Evolutionary conservation across 208 protist genomes (phyloP).

Genomic region (Trypanosomatidae sp.): DNA sequence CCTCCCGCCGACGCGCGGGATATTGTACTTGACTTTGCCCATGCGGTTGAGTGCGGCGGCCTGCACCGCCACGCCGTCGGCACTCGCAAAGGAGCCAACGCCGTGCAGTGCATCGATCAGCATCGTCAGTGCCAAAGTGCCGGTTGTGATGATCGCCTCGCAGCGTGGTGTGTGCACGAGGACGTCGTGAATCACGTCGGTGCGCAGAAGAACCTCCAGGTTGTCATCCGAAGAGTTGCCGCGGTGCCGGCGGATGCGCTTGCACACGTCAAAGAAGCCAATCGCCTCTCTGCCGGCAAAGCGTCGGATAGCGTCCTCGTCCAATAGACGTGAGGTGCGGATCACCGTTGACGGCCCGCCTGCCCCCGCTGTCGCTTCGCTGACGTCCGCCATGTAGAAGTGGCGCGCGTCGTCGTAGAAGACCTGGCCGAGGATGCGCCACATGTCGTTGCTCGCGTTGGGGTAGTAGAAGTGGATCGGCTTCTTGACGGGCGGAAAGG

Average conservation of each 20-base stretch:
- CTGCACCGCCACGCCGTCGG: neutral
- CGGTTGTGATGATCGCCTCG: slow-evolving; percentile 32
- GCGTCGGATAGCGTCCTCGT: slow-evolving; percentile 13
- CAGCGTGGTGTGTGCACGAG: slow-evolving; percentile 19
- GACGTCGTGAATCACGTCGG: slow-evolving; percentile 18
- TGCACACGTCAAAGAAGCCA: slow-evolving; percentile 30
- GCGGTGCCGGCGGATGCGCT: slow-evolving; percentile 12
- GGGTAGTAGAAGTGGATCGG: slow-evolving; percentile 38
- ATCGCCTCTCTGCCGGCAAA: slow-evolving; percentile 14
- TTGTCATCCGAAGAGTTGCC: slow-evolving; percentile 28
- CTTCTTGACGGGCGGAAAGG: slow-evolving; percentile 26
- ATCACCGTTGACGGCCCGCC: too few species aligned
- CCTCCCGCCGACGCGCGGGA: neutral
- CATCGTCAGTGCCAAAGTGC: slow-evolving; percentile 26
- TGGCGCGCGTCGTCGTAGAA: slow-evolving; percentile 19
- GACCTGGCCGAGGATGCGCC: slow-evolving; percentile 25
- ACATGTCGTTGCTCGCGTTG: slow-evolving; percentile 43
- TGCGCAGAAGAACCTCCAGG: slow-evolving; percentile 14
- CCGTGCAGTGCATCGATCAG: too few species aligned
- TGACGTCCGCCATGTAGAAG: too few species aligned
- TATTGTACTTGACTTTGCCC: slow-evolving; percentile 11
- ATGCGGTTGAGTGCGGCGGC: too few species aligned
- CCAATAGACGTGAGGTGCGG: neutral
- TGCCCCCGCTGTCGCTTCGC: too few species aligned
- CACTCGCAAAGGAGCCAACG: slow-evolving; percentile 5